A percentile compares a stretch with the other conserved stretches of the same genome.
phyloP scores from a whole-genome alignment of 1,284 basidiomycete species.

The Agroathelia rolfsii region DNA sequence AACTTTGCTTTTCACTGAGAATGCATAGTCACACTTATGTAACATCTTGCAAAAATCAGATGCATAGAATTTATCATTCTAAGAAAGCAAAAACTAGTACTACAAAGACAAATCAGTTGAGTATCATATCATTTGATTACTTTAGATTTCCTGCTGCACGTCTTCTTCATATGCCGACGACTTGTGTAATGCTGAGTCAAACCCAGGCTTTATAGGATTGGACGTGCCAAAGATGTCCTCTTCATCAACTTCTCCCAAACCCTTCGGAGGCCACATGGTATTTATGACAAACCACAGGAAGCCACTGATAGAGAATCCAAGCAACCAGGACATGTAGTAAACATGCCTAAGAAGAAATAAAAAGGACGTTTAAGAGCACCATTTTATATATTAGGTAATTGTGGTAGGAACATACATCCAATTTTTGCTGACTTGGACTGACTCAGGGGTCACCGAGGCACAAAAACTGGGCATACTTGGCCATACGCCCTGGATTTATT shows the following conservation, averaged over 20 bases:
- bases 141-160: too few relatives aligned
- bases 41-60: too few relatives aligned
- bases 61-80: too few relatives aligned
- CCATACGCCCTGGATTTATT: slow-evolving; percentile 17
- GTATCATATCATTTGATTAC: too few relatives aligned
- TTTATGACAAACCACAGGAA: slow-evolving; percentile 16
- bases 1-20: too few relatives aligned
- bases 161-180: too few relatives aligned
- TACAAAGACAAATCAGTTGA: too few relatives aligned
- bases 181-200: too few relatives aligned
- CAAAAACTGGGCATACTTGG: slow-evolving; percentile 21
- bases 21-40: too few relatives aligned
- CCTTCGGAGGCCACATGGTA: slow-evolving; percentile 17
- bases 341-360: slow-evolving; percentile 18
- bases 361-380: background rate
- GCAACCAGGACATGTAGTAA: slow-evolving; percentile 22
- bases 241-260: slow-evolving; percentile 17
- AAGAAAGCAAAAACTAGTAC: too few relatives aligned
- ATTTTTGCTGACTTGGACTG: slow-evolving; percentile 13
- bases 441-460: slow-evolving; percentile 14
- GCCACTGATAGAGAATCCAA: slow-evolving; percentile 19
- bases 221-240: slow-evolving; percentile 12
- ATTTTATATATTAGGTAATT: background rate
- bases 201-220: too few relatives aligned
- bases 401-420: slow-evolving; percentile 17